Evolutionary conservation across 192 early-diverging fungal species (phyloP).

Genomic region (Coemansia sp.): DNA sequence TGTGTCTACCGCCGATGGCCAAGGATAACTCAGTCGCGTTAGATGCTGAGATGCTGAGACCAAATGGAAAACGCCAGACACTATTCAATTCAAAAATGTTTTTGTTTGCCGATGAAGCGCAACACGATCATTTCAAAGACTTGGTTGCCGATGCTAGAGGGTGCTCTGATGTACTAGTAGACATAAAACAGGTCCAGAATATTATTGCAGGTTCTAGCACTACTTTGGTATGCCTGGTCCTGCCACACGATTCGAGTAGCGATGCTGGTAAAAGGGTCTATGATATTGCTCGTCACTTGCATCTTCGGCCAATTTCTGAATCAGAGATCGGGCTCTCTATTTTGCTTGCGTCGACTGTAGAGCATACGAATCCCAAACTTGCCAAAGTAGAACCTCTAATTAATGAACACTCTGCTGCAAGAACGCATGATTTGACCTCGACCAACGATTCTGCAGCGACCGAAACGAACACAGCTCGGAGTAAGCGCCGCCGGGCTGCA

Average conservation of each 20-base stretch:
- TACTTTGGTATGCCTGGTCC: background rate
- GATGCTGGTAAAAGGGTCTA: background rate
- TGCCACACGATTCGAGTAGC: background rate
- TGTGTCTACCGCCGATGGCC: constrained; percentile 6
- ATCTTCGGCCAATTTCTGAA: constrained; percentile 28
- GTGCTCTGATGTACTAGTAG: background rate
- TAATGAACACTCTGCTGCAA: background rate
- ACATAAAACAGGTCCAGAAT: background rate
- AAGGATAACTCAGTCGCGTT: constrained; percentile 27
- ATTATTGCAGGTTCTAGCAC: background rate
- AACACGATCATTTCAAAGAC: constrained; percentile 14
- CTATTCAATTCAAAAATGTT: constrained; percentile 22
- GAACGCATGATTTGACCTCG: background rate
- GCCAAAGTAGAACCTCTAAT: background rate
- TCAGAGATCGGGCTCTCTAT: constrained; percentile 41
- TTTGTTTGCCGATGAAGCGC: constrained; percentile 22
- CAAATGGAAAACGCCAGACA: constrained; percentile 15
- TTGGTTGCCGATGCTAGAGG: constrained; percentile 20
- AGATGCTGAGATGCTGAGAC: constrained; percentile 10
- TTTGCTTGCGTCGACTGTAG: constrained; percentile 22
- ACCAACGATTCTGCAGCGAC: background rate
- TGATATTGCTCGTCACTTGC: constrained; percentile 3
- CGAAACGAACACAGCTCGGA: background rate
- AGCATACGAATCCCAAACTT: constrained; percentile 21
- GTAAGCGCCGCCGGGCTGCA: background rate